phyloP scores from a whole-genome alignment of 805 yeast genomes.

The Candida sanyiensis region DNA sequence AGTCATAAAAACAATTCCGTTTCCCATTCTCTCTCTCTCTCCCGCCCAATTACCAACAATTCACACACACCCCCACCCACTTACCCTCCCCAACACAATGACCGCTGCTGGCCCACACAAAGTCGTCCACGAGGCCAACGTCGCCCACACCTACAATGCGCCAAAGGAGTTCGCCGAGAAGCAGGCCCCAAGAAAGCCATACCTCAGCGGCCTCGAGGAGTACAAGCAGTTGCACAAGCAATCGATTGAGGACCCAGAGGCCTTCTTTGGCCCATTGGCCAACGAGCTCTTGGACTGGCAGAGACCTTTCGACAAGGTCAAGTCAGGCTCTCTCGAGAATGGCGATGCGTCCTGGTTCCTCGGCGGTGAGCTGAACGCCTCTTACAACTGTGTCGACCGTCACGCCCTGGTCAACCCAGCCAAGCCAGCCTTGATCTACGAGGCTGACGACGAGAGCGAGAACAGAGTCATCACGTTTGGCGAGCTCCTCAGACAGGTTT shows the following conservation, averaged over 20 bases:
- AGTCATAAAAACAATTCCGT: constrained; percentile 1
- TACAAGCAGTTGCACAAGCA: constrained; percentile 65
- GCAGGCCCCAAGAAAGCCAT: constrained; percentile 31
- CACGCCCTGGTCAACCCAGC: constrained; percentile 87
- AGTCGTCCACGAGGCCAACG: constrained; percentile 36
- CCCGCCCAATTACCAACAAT: too few species aligned
- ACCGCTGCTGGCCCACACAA: constrained; percentile 26
- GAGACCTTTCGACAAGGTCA: constrained; percentile 58
- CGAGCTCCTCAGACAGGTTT: constrained; percentile 78
- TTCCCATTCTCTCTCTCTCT: constrained; percentile 1
- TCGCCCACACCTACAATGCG: constrained; percentile 27
- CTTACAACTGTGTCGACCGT: constrained; percentile 91
- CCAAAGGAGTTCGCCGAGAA: constrained; percentile 36
- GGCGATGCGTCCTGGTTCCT: constrained; percentile 93
- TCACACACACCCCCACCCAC: not conserved
- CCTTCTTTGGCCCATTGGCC: constrained; percentile 76
- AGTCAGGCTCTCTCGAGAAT: constrained; percentile 53
- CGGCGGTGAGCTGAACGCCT: constrained; percentile 89
- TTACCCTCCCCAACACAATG: constrained; percentile 6
- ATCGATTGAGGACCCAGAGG: constrained; percentile 74
- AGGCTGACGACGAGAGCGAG: constrained; percentile 84
- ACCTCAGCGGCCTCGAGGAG: constrained; percentile 42
- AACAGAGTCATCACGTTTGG: constrained; percentile 75
- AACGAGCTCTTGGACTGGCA: constrained; percentile 73
- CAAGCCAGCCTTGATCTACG: constrained; percentile 81